phyloP scores from a whole-genome alignment of 306 rosid species.

The Vigna reflexopilosa region DNA sequence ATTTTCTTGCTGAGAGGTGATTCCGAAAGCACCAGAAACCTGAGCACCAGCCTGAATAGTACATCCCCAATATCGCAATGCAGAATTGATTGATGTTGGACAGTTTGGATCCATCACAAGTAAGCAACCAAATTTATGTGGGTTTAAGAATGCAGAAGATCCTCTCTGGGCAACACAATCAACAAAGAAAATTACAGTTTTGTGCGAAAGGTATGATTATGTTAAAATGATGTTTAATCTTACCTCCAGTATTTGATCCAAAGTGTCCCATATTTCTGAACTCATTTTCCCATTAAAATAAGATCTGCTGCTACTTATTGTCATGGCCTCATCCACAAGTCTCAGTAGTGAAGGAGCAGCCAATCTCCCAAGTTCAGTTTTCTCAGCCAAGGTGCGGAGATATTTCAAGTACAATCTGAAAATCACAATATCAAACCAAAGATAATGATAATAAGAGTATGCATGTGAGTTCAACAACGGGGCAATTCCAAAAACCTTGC shows the following conservation, averaged over 20 bases:
- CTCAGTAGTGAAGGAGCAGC: constrained; percentile 87
- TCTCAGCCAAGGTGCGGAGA: constrained; percentile 77
- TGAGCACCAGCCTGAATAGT: constrained; percentile 88
- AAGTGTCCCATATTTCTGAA: constrained; percentile 80
- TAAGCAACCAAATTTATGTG: constrained; percentile 74
- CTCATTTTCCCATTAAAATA: constrained; percentile 63
- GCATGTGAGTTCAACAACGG: constrained; percentile 27
- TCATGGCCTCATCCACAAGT: constrained; percentile 88
- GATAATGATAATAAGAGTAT: constrained; percentile 8
- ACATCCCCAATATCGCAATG: constrained; percentile 95
- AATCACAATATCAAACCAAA: constrained; percentile 37
- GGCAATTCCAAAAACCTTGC: constrained; percentile 65
- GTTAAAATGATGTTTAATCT: constrained; percentile 38
- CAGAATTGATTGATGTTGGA: constrained; percentile 69
- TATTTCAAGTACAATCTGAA: constrained; percentile 83
- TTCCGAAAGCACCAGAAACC: constrained; percentile 79
- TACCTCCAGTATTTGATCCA: constrained; percentile 86
- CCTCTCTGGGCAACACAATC: constrained; percentile 69
- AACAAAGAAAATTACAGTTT: constrained; percentile 38
- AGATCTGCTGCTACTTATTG: constrained; percentile 57
- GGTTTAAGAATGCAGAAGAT: constrained; percentile 75
- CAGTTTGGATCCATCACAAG: constrained; percentile 80
- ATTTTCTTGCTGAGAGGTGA: constrained; percentile 50
- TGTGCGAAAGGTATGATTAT: constrained; percentile 7
- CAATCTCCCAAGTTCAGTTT: constrained; percentile 94